phyloP scores from a whole-genome alignment of 306 rosid species.

The Canavalia gladiata region DNA sequence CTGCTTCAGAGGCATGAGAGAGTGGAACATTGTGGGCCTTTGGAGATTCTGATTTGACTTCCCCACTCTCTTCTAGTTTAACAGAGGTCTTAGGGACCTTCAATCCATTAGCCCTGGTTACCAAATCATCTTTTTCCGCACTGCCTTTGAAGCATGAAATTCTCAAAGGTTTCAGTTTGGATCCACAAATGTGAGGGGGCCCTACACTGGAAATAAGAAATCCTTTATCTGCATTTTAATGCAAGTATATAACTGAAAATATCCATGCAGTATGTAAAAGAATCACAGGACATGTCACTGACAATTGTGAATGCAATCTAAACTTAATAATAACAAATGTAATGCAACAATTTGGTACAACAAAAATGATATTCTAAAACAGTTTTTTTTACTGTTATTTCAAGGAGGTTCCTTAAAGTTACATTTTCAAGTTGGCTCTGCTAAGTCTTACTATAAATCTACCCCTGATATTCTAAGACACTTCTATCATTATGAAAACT shows the following conservation, averaged over 20 bases:
- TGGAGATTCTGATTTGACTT: constrained; percentile 59
- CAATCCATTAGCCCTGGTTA: constrained; percentile 64
- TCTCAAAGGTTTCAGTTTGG: constrained; percentile 64
- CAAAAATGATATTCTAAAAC: neutral
- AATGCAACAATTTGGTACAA: neutral
- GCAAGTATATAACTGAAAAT: neutral
- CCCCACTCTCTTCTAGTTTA: constrained; percentile 71
- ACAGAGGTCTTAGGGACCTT: constrained; percentile 70
- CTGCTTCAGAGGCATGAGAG: constrained; percentile 67
- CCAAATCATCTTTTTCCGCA: constrained; percentile 69
- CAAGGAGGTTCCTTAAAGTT: constrained; percentile 9
- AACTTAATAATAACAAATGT: constrained; percentile 14
- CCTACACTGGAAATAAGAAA: constrained; percentile 86
- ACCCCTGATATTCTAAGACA: neutral
- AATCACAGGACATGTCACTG: neutral
- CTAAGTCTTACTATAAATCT: constrained; percentile 3
- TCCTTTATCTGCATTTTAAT: constrained; percentile 45
- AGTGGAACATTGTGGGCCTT: constrained; percentile 66
- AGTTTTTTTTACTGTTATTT: constrained; percentile 6
- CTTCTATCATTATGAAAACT: constrained; percentile 1
- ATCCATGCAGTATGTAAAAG: neutral
- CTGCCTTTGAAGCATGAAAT: constrained; percentile 82
- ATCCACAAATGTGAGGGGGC: constrained; percentile 63
- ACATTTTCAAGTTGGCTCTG: constrained; percentile 15
- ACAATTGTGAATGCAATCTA: constrained; percentile 11